Base-by-base conservation (phyloP, 2,329 filamentous ascomycete genomes). In the Alternaria triticina region DNA sequence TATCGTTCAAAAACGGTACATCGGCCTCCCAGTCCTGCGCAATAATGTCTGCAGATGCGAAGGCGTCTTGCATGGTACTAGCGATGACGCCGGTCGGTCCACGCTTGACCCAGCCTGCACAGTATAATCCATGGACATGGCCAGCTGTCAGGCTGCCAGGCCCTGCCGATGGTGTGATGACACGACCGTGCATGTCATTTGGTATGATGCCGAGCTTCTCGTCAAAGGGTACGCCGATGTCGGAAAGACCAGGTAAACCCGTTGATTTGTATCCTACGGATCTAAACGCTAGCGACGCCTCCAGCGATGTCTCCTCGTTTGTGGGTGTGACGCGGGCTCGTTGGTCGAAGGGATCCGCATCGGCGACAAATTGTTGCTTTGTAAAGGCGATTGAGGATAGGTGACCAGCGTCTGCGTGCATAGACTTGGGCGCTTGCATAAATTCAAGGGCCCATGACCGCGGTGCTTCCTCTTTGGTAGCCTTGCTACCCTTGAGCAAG, bases 21-120 rank as follows among this genome's bases (percentile, higher is more conserved):
- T 78, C 72, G 0, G 77, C 74, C 54, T 82, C 74, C 91, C 93
- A 95, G 75, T 99, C 96, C n/a, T 87, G 82, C 0, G 87, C 87
- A 66, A 99, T 91, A 3, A 91, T 89, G 76, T 97, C 94, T 1
- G 90, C 96, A 1, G 94, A 97, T 9, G 88, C 86, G 74, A 98
- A 99, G 0, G 96, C 95, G 78, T 99, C 96, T 63, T 91, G 88
- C 93, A 99, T 97, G 0, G 96, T 99, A 28, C 91, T 94, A 1
- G 95, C 95, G 77, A 99, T 99, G 4, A 98, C 94, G 3, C 96
- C 96, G 0, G 94, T 97, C 0, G 96, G 95, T 0, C 96, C 96
- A 36, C 91, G 88, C 82, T 98, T 98, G 10, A 97, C 94, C 96
- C 96, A 99, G 0, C 96, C 96, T 15, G 95, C 92, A 69, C 94